Conservation (phyloP, 2,329 filamentous ascomycete species). For the Aaosphaeria arxii region DNA sequence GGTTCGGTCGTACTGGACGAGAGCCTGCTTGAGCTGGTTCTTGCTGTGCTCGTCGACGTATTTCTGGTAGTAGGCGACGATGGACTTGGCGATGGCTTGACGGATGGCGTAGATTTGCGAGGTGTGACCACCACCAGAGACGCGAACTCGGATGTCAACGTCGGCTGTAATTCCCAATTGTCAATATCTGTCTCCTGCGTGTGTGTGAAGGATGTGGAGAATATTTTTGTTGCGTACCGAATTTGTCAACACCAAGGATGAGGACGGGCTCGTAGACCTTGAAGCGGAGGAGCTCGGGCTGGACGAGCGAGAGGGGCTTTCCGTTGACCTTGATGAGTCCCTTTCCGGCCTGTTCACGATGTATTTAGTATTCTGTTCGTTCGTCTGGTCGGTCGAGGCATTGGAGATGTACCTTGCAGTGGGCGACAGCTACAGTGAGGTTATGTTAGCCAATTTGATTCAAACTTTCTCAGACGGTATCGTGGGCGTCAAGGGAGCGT, state of each 20-base stretch:
- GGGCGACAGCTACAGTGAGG: conserved; percentile 69
- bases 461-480: too few relatives aligned
- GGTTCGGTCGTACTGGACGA: conserved; percentile 94
- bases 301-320: conserved; percentile 87
- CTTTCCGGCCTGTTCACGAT: conserved; percentile 60
- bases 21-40: conserved; percentile 97
- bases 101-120: conserved; percentile 98
- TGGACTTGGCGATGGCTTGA: conserved; percentile 97
- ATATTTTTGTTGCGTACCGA: conserved; percentile 49
- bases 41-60: conserved; percentile 99
- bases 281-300: conserved; percentile 96
- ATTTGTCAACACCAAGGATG: conserved; percentile 96
- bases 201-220: neutral
- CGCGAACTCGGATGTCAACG: conserved; percentile 96
- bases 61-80: conserved; percentile 99
- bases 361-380: conserved; percentile 23
- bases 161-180: conserved; percentile 48
- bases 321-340: conserved; percentile 99
- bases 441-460: conserved; percentile 28
- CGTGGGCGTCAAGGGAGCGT: neutral
- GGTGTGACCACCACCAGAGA: conserved; percentile 95
- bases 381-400: neutral
- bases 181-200: neutral
- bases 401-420: conserved; percentile 72
- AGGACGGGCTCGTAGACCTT: conserved; percentile 99